Percentiles rank a stretch among this genome's conserved stretches.
phyloP scores from a whole-genome alignment of 108 stramenopile genomes.

The Skeletonema potamos region DNA sequence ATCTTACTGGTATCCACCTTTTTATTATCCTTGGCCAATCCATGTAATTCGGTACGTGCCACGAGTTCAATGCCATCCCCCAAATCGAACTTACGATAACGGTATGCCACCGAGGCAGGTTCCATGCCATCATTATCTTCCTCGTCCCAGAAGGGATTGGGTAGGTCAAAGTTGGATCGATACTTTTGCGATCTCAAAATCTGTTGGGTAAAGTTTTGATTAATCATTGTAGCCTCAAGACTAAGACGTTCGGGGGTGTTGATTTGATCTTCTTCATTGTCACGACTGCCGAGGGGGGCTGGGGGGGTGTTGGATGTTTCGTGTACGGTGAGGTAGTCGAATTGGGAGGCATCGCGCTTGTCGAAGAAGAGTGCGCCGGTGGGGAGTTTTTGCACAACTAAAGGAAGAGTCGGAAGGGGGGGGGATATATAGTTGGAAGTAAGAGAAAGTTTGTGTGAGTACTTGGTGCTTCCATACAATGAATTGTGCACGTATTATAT shows the following conservation, averaged over 20 bases:
- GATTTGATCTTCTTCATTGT: constrained; percentile 64
- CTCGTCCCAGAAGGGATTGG: constrained; percentile 97
- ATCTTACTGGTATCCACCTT: constrained; percentile 14
- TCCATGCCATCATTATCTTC: constrained; percentile 94
- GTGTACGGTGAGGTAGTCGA: constrained; percentile 93
- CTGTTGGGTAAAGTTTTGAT: constrained; percentile 98
- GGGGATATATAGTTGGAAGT: background rate
- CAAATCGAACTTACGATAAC: constrained; percentile 93
- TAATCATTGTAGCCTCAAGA: constrained; percentile 96
- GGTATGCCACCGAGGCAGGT: constrained; percentile 95
- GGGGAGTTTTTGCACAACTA: constrained; percentile 86
- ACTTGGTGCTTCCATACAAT: background rate
- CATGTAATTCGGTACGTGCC: constrained; percentile 86
- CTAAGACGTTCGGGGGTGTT: constrained; percentile 92
- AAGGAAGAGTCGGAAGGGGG: background rate
- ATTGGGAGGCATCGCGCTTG: constrained; percentile 91
- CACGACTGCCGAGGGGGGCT: constrained; percentile 39
- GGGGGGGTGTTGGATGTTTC: constrained; percentile 89
- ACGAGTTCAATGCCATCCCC: constrained; percentile 75
- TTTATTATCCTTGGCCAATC: constrained; percentile 65
- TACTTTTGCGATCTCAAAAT: constrained; percentile 71
- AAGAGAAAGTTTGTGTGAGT: background rate
- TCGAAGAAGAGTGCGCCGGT: constrained; percentile 94
- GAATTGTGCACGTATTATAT: background rate
- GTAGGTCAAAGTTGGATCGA: constrained; percentile 60